These are phyloP conservation scores for Boletus pseudopeckii DNA, from an alignment of 768 basidiomycete species.

Conservation along the genomic window DNA sequence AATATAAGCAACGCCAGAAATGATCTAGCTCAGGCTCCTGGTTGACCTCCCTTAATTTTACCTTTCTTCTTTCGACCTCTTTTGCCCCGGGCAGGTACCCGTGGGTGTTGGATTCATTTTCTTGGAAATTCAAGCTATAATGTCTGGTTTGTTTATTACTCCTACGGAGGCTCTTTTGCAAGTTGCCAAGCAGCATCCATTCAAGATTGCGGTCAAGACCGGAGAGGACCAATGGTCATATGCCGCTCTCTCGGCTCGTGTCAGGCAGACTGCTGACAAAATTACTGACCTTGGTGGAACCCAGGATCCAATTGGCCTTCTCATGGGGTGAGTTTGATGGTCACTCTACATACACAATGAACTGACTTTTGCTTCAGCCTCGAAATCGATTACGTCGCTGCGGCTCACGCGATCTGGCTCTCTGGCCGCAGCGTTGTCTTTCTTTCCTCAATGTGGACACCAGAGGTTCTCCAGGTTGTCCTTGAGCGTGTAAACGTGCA, in stretches of 20 bases:
- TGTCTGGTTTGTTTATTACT: slow-evolving; percentile 19
- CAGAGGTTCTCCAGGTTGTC: slow-evolving; percentile 24
- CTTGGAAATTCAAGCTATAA: not conserved
- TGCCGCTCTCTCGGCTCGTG: slow-evolving; percentile 31
- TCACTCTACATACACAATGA: not conserved
- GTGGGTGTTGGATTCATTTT: slow-evolving; percentile 5
- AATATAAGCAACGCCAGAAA: not conserved
- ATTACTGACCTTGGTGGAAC: slow-evolving; percentile 15
- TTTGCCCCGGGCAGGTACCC: slow-evolving; percentile 20
- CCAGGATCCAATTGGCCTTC: slow-evolving; percentile 23
- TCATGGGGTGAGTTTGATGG: slow-evolving; percentile 21
- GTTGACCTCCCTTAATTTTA: slow-evolving; percentile 14
- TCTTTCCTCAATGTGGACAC: slow-evolving; percentile 31
- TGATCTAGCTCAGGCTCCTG: slow-evolving; percentile 16
- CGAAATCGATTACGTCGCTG: slow-evolving; percentile 30
- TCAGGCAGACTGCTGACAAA: slow-evolving; percentile 24
- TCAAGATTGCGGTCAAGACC: slow-evolving; percentile 18
- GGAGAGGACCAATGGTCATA: slow-evolving; percentile 27
- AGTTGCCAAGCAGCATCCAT: slow-evolving; percentile 28
- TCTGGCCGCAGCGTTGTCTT: slow-evolving; percentile 25
- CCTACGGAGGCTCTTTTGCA: slow-evolving; percentile 32
- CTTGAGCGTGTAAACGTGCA: slow-evolving; percentile 21
- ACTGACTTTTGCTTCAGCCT: slow-evolving; percentile 13
- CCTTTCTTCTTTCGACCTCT: slow-evolving; percentile 10
- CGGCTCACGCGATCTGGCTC: slow-evolving; percentile 31